Conservation (phyloP, 495 filamentous ascomycete genomes). For the Pseudoneurospora amorphoporcata region DNA sequence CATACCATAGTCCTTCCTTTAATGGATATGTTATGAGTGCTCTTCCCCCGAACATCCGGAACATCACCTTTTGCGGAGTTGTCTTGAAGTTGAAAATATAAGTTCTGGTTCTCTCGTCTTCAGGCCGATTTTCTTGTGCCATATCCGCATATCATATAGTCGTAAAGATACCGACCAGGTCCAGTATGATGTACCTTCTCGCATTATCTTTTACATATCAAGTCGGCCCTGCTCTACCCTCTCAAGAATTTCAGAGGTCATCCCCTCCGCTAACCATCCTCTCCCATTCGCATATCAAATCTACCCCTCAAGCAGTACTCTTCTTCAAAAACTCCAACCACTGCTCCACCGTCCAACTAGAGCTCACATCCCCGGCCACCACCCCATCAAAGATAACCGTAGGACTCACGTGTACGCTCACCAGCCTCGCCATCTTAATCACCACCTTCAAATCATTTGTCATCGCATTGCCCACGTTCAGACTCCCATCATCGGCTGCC, state of each 20-base stretch:
- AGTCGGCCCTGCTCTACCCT: neutral
- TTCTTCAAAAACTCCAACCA: conserved; percentile 81
- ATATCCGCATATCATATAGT: neutral
- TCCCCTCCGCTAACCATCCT: neutral
- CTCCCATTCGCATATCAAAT: no score
- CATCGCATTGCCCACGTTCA: conserved; percentile 69
- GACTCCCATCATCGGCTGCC: conserved; percentile 46
- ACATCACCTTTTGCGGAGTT: no score
- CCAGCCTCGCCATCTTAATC: conserved; percentile 66
- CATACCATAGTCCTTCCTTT: neutral
- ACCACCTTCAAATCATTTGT: conserved; percentile 79
- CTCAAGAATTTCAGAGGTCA: neutral
- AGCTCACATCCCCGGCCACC: conserved; percentile 66
- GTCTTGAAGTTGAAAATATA: neutral
- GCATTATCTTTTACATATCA: neutral
- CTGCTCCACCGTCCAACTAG: conserved; percentile 63
- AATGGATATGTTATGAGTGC: neutral
- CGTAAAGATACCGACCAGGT: neutral
- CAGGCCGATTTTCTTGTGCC: no score
- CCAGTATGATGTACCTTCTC: neutral
- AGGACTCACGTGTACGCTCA: conserved; percentile 80
- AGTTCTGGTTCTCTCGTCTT: no score
- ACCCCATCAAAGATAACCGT: conserved; percentile 84
- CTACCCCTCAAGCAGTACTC: conserved; percentile 48
- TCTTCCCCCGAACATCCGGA: no score